Evolutionary conservation across 176 grass and related monocot species (phyloP).

Genomic region (Aechmea fasciata): DNA sequence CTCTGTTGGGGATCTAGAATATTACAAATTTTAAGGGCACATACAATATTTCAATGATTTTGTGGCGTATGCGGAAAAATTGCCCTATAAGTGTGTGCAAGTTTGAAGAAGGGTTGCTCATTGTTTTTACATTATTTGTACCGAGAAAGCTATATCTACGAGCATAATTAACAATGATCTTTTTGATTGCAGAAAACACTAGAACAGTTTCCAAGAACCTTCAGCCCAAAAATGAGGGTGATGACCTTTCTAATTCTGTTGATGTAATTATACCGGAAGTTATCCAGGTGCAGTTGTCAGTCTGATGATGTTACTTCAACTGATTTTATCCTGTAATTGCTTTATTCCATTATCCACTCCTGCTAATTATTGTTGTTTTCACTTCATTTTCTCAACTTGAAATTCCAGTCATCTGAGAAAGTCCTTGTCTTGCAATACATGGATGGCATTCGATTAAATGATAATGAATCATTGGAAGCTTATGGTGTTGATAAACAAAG

Average conservation of each 20-base stretch:
- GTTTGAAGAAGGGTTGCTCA: neutral
- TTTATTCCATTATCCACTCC: too few relatives aligned
- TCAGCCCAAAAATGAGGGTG: constrained; percentile 19
- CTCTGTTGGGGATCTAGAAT: too few relatives aligned
- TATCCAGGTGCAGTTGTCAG: constrained; percentile 55
- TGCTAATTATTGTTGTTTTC: too few relatives aligned
- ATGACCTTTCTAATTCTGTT: constrained; percentile 36
- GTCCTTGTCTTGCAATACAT: constrained; percentile 91
- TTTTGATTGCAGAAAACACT: constrained; percentile 72
- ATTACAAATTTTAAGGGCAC: too few relatives aligned
- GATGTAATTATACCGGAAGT: constrained; percentile 86
- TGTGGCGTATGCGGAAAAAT: too few relatives aligned
- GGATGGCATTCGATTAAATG: constrained; percentile 91
- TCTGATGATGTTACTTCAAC: neutral
- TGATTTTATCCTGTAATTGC: neutral
- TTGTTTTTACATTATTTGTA: neutral
- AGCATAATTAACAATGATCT: constrained; percentile 2
- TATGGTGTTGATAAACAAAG: constrained; percentile 92
- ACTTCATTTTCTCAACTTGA: constrained; percentile 9
- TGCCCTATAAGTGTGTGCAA: neutral
- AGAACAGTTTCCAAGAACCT: constrained; percentile 70
- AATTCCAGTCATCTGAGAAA: constrained; percentile 75
- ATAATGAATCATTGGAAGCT: constrained; percentile 57
- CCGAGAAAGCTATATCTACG: neutral
- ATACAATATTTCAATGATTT: neutral